Base-by-base conservation (phyloP, 139 green algal genomes). In the Chlamydomonas sphaeroides region DNA sequence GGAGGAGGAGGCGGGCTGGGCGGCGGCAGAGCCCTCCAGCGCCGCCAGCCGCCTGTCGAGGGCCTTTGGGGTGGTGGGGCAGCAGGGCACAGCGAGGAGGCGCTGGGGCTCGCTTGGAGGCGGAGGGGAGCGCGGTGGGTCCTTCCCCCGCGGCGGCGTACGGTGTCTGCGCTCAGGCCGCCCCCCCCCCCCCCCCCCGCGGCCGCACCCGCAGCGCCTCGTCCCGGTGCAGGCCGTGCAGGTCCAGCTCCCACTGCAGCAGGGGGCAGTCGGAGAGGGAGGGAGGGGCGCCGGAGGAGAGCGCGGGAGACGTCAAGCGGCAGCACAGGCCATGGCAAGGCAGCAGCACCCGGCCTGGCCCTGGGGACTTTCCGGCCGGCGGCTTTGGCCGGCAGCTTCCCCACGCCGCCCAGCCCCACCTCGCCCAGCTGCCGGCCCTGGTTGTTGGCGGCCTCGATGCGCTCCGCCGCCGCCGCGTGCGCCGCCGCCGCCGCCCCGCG, bases 241-340 rank as follows among this genome's bases (percentile, higher is more conserved):
- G 62, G 41, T 82, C 75, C 32, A 82, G 62, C 45, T 82, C 61
- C 62, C 75, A 82, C 75, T 82, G 41, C 42, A 33, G 39, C 2
- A 3, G 14, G 15, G 21, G 65, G 14, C 35, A 68, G 32, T 11
- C 21, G 61, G 25, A 14, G 18, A 33, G 20, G 51, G 4, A 17
- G 25, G 56, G 18, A 62, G 56, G 21, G 23, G 56, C 10, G 10
- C 17, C 15, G 56, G 18, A 62, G 56, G 18, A 32, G 56, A 32
- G 2, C 23, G 15, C 25, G n/a, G 51, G 17, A 61, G 15, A 6
- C 6, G 51, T 61, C 15, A 17, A 4, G 20, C 21, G 51, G 20
- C 15, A 25, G 51, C 51, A 17, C 15, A 26, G 14, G 14, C 51
- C 15, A 17, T 61, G 51, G 4, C 51, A n/a, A n/a, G n/a, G n/a